Base-by-base conservation (phyloP, 1,284 basidiomycete species). In the Boletellus deceptivus region DNA sequence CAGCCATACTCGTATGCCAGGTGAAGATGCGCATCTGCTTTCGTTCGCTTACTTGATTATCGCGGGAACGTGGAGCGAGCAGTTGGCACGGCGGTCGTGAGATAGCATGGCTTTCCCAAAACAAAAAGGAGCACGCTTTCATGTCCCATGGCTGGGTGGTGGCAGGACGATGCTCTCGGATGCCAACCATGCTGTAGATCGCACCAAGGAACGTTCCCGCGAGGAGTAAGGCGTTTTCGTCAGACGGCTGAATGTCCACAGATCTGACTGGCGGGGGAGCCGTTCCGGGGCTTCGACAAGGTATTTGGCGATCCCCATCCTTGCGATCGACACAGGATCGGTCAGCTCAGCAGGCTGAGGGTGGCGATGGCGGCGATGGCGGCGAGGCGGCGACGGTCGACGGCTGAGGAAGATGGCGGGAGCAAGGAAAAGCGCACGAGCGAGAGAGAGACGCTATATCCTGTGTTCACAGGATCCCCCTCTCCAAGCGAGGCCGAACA, bases 31-130 rank as follows among this genome's bases (percentile, higher is more conserved):
- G n/a, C n/a, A n/a, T n/a, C n/a, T 4, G 20, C 20, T 22, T 22
- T 22, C 20, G 4, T 22, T 22, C 20, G 50, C 60, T 62, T 45
- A 46, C 38, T 42, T 43, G 59, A 53, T 45, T 20, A 35, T 57
- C 48, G 25, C 40, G 50, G 43, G 54, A 49, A 27, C 22, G 42
- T 37, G 57, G 46, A 42, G 44, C 25, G 7, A 35, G 20, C 34
- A 27, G 27, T 27, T 8, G 3, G 29, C 29, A 8, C 29, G 13
- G 29, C 29, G 29, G 11, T 13, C 10, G 10, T 29, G 27, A 11
- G 27, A 24, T 11, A 29, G 3, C 29, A 29, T 29, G 29, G 29
- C 29, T 29, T 11, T 29, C 29, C 4, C 7, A 10, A 29, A 29
- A 8, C n/a, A n/a, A n/a, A n/a, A n/a, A n/a, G n/a, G n/a, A n/a